Conservation (phyloP, 768 basidiomycete species). For the Gloeopeniophorella convolvens region DNA sequence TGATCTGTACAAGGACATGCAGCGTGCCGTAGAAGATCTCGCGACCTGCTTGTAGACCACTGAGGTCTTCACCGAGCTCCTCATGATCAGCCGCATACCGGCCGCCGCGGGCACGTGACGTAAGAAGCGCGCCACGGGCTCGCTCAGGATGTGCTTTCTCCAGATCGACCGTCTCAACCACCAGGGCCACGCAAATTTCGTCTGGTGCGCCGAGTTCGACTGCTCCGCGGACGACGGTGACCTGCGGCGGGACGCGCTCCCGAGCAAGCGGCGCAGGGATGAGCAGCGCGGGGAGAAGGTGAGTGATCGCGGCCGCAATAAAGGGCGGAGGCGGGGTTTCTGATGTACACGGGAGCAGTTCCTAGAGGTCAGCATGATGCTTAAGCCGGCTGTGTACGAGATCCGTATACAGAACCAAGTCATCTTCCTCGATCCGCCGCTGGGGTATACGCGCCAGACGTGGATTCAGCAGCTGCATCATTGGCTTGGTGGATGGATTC, state of each 20-base stretch:
- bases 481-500: constrained; percentile 67
- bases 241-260: constrained; percentile 43
- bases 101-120: background rate
- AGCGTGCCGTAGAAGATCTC: no score
- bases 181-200: constrained; percentile 80
- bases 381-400: no score
- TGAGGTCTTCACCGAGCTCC: constrained; percentile 84
- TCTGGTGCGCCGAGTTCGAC: no score
- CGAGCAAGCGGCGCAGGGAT: constrained; percentile 62
- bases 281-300: constrained; percentile 76
- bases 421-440: no score
- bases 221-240: constrained; percentile 64
- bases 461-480: no score
- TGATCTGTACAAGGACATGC: constrained; percentile 81
- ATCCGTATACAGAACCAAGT: no score
- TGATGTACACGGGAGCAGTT: constrained; percentile 36
- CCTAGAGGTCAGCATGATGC: no score
- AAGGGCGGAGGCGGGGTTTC: no score
- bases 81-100: constrained; percentile 73
- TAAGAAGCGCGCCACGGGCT: constrained; percentile 26
- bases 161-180: constrained; percentile 68
- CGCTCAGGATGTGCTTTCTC: constrained; percentile 88
- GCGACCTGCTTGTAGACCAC: no score
- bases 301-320: constrained; percentile 6
- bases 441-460: no score